These are phyloP conservation scores for Ceratobasidium sp. DNA, from an alignment of 1,284 basidiomycete genomes.

Conservation along the genomic window DNA sequence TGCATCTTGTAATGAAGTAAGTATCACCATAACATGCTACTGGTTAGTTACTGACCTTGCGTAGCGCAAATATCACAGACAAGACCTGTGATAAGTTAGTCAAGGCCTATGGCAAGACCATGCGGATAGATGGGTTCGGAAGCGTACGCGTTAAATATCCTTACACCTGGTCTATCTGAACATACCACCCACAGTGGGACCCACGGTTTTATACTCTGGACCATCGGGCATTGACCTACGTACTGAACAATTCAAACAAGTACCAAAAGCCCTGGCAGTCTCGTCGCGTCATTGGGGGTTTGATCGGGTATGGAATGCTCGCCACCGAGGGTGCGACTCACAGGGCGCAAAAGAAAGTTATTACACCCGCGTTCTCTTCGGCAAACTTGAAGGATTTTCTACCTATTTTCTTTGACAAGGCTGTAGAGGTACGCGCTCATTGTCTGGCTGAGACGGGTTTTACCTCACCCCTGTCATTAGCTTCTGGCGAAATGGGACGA, in stretches of 20 bases:
- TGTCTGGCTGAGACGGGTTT: constrained; percentile 50
- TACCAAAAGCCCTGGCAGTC: constrained; percentile 87
- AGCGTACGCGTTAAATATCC: constrained; percentile 61
- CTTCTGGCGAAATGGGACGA: constrained; percentile 47
- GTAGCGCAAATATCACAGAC: constrained; percentile 67
- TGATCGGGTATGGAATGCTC: constrained; percentile 69
- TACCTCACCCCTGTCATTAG: constrained; percentile 29
- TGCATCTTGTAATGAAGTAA: constrained; percentile 68
- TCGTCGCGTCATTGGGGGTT: constrained; percentile 71
- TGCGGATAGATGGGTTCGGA: constrained; percentile 70
- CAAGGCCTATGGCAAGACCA: constrained; percentile 64
- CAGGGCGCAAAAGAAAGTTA: constrained; percentile 66
- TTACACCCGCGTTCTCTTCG: constrained; percentile 78
- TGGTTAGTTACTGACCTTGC: constrained; percentile 21
- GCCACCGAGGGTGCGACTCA: constrained; percentile 31
- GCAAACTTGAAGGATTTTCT: constrained; percentile 75
- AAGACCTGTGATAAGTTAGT: constrained; percentile 64
- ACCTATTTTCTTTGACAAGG: constrained; percentile 75
- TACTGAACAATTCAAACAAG: constrained; percentile 71
- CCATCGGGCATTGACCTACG: constrained; percentile 72
- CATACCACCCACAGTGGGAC: constrained; percentile 67
- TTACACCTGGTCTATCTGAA: constrained; percentile 1
- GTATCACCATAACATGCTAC: constrained; percentile 45
- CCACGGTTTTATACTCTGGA: constrained; percentile 78
- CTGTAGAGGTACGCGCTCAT: constrained; percentile 68